Conservation (phyloP, 768 basidiomycete species). For the Lactarius akahatsu region DNA sequence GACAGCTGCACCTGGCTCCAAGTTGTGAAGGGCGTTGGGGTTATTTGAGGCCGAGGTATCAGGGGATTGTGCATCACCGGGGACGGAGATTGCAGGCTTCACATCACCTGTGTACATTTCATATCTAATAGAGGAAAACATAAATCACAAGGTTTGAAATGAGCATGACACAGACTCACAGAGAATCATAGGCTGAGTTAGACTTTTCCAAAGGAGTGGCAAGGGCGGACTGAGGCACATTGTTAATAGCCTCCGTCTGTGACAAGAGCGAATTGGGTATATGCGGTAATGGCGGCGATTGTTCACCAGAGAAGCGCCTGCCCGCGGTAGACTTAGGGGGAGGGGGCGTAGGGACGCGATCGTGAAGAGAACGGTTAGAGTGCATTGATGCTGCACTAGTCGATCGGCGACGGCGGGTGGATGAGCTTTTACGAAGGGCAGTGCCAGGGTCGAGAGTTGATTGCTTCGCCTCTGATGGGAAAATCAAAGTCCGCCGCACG, state of each 20-base stretch:
- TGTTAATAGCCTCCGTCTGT: conserved; percentile 40
- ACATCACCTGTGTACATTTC: conserved; percentile 76
- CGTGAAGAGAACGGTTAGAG: conserved; percentile 74
- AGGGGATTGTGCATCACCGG: conserved; percentile 38
- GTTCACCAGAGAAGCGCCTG: conserved; percentile 67
- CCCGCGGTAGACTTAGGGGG: conserved; percentile 57
- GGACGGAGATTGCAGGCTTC: conserved; percentile 37
- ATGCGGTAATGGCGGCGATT: conserved; percentile 68
- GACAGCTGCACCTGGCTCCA: conserved; percentile 60
- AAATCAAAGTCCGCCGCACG: conserved; percentile 77
- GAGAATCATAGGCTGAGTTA: conserved; percentile 70
- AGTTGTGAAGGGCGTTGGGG: conserved; percentile 32
- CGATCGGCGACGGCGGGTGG: conserved; percentile 57
- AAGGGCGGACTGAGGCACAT: conserved; percentile 40
- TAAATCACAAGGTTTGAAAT: conserved; percentile 17
- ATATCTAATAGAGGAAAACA: conserved; percentile 48
- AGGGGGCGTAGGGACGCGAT: conserved; percentile 83
- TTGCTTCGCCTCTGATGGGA: conserved; percentile 63
- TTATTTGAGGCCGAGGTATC: conserved; percentile 33
- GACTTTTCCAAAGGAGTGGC: conserved; percentile 58
- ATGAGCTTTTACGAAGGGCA: conserved; percentile 32
- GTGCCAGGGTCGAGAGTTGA: conserved; percentile 53
- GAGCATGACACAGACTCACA: conserved; percentile 50
- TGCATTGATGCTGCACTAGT: conserved; percentile 54
- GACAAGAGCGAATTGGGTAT: conserved; percentile 52